phyloP scores from a whole-genome alignment of 169 alveolate species.

The Cryptosporidium andersoni region DNA sequence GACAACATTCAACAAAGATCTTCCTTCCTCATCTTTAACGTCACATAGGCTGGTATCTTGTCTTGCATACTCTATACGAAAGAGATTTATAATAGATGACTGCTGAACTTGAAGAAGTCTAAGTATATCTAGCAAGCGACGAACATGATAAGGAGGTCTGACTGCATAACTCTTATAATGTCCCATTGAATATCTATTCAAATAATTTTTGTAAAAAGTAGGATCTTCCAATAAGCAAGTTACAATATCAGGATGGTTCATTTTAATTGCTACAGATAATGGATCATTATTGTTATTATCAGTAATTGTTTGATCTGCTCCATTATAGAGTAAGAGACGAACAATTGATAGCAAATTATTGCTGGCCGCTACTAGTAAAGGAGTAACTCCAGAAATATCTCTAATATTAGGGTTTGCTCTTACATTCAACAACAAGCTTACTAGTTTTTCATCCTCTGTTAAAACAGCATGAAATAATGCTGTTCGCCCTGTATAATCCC shows the following conservation, averaged over 20 bases:
- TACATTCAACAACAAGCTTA: slow-evolving; percentile 19
- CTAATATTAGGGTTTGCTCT: slow-evolving; percentile 67
- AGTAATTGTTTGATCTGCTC: slow-evolving; percentile 46
- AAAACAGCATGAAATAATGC: slow-evolving; percentile 65
- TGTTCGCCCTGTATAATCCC: slow-evolving; percentile 57
- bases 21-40: slow-evolving; percentile 48
- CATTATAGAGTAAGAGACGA: slow-evolving; percentile 13
- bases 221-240: slow-evolving; percentile 23
- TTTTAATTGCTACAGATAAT: slow-evolving; percentile 40
- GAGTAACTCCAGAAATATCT: slow-evolving; percentile 60
- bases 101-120: slow-evolving; percentile 46
- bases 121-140: slow-evolving; percentile 42
- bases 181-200: slow-evolving; percentile 23
- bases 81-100: slow-evolving; percentile 3
- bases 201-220: slow-evolving; percentile 40
- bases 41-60: slow-evolving; percentile 64
- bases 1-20: slow-evolving; percentile 35
- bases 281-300: slow-evolving; percentile 54
- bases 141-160: slow-evolving; percentile 49
- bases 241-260: slow-evolving; percentile 45
- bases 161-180: slow-evolving; percentile 25
- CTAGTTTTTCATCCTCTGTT: slow-evolving; percentile 62
- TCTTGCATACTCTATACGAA: slow-evolving; percentile 41
- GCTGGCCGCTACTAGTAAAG: slow-evolving; percentile 43
- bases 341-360: slow-evolving; percentile 31